Conservation (phyloP, 306 rosid genomes). For the Cicer pinnatifidum region DNA sequence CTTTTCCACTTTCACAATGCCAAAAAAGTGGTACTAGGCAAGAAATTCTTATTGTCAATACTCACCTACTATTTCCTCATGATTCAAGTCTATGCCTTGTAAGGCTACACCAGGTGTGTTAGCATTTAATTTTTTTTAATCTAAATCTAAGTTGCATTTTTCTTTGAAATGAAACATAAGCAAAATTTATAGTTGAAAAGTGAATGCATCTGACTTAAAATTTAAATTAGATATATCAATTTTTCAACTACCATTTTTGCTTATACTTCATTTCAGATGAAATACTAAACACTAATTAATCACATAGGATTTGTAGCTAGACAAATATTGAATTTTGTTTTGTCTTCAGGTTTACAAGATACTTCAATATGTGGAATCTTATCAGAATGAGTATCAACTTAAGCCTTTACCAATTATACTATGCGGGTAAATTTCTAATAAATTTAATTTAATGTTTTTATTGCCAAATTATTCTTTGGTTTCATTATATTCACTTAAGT, state of each 20-base stretch:
- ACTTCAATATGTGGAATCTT: conserved; percentile 74
- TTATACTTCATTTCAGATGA: no score
- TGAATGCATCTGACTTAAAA: no score
- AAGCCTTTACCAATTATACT: conserved; percentile 78
- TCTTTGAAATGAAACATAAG: no score
- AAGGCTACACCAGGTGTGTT: conserved; percentile 54
- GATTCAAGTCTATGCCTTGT: conserved; percentile 57
- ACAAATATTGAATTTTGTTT: conserved; percentile 18
- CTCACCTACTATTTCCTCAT: conserved; percentile 64
- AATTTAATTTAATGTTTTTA: background rate
- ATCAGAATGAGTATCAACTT: conserved; percentile 72
- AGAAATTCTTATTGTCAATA: conserved; percentile 57
- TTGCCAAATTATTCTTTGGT: no score
- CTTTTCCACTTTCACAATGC: conserved; percentile 42
- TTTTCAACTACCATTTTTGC: no score
- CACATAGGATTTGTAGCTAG: background rate
- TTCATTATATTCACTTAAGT: no score
- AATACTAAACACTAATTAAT: no score
- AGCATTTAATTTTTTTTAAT: conserved; percentile 19
- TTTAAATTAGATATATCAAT: no score
- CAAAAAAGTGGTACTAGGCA: conserved; percentile 46
- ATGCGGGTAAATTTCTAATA: conserved; percentile 70
- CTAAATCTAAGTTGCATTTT: background rate
- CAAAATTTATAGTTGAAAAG: no score
- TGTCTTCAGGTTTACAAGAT: conserved; percentile 73